Base-by-base conservation (phyloP, 2,329 filamentous ascomycete species). In the Dactylonectria estremocensis region DNA sequence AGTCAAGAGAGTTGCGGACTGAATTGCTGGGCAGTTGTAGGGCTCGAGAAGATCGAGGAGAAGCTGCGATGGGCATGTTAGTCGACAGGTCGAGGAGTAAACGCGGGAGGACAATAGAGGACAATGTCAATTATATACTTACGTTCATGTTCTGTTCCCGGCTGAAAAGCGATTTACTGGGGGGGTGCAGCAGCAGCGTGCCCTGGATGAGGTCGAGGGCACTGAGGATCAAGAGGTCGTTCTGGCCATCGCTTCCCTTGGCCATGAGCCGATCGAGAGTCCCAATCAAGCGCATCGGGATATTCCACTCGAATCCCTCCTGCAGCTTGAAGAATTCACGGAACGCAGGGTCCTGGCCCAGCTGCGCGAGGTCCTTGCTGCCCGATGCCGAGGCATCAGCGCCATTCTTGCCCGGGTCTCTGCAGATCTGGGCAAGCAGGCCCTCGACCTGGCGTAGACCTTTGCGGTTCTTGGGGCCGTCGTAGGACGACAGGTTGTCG, bases 241-340 rank as follows among this genome's bases (percentile, higher is more conserved):
- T 96, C 72, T 94, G 91, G 46, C 93, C 93, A 75, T 95, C 91
- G 79, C 90, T 91, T 59, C 91, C 91, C 84, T 94, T 94, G 50
- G 94, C 94, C 77, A 98, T 88, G 55, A 98, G 88, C 65, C 94
- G 89, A 80, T 98, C 95, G 49, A 98, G 89, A 64, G 94, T 97
- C 60, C 91, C 90, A 69, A 97, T 91, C 68, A 98, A 87, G 68
- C 95, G 91, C 82, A 94, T 91, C 14, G 94, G 92, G 62, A 98
- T 94, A 83, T 99, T 99, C 93, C 95, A 98, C 83, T 98, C 94
- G 79, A 99, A 99, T 3, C 95, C 94, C 78, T 98, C 95, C 81
- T 99, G 96, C 72, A 98, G 81, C 80, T 97, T 94, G 85, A 97
- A 98, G 85, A 98, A 98, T 81, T 98, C 95, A 72, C 94, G 87